phyloP scores from a whole-genome alignment of 108 stramenopile genomes.

The Discostella pseudostelligera region DNA sequence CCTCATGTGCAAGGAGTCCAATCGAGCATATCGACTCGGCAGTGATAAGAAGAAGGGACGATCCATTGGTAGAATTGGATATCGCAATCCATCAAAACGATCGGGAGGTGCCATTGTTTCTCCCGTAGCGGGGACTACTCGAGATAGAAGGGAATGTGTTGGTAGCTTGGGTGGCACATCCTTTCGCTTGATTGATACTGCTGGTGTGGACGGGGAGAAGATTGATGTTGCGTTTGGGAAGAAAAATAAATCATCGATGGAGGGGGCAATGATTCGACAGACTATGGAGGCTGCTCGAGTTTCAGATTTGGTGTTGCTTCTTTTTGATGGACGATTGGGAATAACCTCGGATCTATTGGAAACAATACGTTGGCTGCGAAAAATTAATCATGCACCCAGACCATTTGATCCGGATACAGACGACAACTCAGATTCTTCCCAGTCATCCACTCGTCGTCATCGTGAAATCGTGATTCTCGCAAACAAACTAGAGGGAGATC shows the following conservation, averaged over 20 bases:
- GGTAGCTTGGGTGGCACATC: slow-evolving; percentile 79
- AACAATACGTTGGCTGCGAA: slow-evolving; percentile 79
- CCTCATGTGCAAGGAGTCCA: slow-evolving; percentile 74
- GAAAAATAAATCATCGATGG: slow-evolving; percentile 31
- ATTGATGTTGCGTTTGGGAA: slow-evolving; percentile 53
- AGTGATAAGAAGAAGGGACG: slow-evolving; percentile 43
- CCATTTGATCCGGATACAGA: neutral
- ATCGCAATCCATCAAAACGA: slow-evolving; percentile 43
- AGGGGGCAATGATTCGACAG: slow-evolving; percentile 81
- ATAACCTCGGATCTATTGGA: slow-evolving; percentile 66
- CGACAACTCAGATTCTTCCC: neutral
- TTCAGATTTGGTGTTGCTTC: slow-evolving; percentile 73
- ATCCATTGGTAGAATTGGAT: slow-evolving; percentile 42
- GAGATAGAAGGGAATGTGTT: slow-evolving; percentile 82
- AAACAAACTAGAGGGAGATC: slow-evolving; percentile 86
- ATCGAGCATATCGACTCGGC: slow-evolving; percentile 60
- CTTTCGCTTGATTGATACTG: slow-evolving; percentile 88
- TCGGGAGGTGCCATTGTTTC: slow-evolving; percentile 85
- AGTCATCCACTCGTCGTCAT: neutral
- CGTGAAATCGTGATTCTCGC: slow-evolving; percentile 65
- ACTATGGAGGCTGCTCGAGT: slow-evolving; percentile 69
- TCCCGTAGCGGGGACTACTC: slow-evolving; percentile 79
- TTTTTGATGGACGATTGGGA: slow-evolving; percentile 81
- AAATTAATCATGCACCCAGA: slow-evolving; percentile 41
- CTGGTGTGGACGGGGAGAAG: slow-evolving; percentile 89